A percentile compares a stretch with the other conserved stretches of the same genome.
Evolutionary conservation across 2,329 filamentous ascomycete genomes (phyloP).

Genomic region (Hymenoscyphus albidus): DNA sequence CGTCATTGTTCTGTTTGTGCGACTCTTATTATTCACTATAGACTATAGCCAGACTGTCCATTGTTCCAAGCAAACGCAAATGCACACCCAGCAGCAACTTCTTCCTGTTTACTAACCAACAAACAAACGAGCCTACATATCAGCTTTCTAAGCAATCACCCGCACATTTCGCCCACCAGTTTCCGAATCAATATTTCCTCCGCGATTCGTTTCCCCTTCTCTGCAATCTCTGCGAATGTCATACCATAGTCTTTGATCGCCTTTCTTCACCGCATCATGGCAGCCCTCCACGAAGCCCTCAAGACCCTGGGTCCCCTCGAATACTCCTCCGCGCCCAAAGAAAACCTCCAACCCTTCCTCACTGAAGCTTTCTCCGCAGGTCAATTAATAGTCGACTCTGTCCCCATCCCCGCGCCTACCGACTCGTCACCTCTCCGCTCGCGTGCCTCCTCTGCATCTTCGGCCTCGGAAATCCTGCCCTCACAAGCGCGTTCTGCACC

Average conservation of each 20-base stretch:
- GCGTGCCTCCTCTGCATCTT: constrained; percentile 49
- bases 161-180: neutral
- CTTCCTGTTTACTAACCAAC: neutral
- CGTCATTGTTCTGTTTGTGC: neutral
- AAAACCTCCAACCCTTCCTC: constrained; percentile 52
- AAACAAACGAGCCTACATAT: neutral
- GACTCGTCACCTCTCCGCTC: constrained; percentile 49
- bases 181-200: neutral
- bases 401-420: constrained; percentile 55
- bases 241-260: neutral
- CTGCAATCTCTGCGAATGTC: neutral
- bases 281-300: constrained; percentile 55
- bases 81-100: neutral
- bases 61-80: neutral
- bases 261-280: constrained; percentile 40
- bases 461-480: constrained; percentile 48
- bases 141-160: neutral
- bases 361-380: constrained; percentile 60
- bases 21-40: neutral
- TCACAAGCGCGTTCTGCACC: constrained; percentile 45
- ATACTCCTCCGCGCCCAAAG: constrained; percentile 45
- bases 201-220: neutral
- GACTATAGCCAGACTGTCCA: too few species aligned
- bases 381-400: constrained; percentile 70
- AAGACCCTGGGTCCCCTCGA: constrained; percentile 52